Evolutionary conservation across 345 rosid genomes (phyloP), one percentile per base, ranked within the genome.

Genomic region (Iberis pinnata): DNA sequence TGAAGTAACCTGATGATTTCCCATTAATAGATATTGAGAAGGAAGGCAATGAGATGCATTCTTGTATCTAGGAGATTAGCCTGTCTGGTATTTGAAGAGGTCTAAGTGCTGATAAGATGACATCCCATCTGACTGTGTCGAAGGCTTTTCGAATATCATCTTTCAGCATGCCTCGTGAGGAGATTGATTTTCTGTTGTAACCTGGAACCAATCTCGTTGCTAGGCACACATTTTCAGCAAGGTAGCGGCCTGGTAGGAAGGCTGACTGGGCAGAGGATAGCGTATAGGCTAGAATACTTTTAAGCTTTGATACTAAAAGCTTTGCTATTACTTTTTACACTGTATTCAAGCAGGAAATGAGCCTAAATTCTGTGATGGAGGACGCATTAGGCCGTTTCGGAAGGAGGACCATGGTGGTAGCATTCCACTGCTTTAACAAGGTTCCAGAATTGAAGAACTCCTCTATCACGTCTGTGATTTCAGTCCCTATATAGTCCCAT

Each of bases 391-490:
- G 0, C 0, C 1, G 1, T 11, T 49, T 16, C 0, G 53, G 53
- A 0, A 49, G 27, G 0, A 49, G 12, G 0, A 22, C 32, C 1
- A 45, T 2, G 0, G 17, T 1, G 0, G 33, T 24, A 0, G 49
- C 18, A 11, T 49, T 49, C 53, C 37, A 27, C 1, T 49, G 38
- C 4, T 15, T 49, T 0, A 49, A 0, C 0, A 49, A 0, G 0
- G 0, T 0, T 0, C 53, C 5, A 0, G 38, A 49, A 0, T 0
- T 2, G 4, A 49, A 49, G 24, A 49, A 49, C 2, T 49, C 38
- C 0, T 2, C 4, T 0, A 49, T 19, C 0, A 14, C 24, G 0
- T 12, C 14, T 1, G 38, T 12, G 2, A 35, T 14, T 12, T 35
- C 13, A 7, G 12, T 14, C 1, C 14, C 14, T 2, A 35, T 35